Base-by-base conservation (phyloP, 2,329 filamentous ascomycete species). In the Pseudocercospora musae region DNA sequence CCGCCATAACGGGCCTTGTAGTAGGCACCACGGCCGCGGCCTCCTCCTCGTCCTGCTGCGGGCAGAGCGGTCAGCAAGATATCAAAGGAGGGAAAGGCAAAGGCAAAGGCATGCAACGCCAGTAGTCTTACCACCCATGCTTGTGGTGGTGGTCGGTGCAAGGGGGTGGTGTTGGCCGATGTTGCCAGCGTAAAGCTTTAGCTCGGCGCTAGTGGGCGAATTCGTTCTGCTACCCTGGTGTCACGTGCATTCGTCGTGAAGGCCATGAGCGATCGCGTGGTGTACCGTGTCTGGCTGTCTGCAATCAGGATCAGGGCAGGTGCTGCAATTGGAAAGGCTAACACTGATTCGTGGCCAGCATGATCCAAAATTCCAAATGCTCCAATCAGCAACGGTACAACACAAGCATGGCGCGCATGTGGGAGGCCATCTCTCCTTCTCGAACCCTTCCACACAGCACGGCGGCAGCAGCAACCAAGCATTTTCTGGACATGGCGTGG, bases 1-100 rank as follows among this genome's bases (percentile, higher is more conserved):
- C 60, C 60, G 57, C 70, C 71, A 61, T 74, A 74, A 27, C 62
- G 67, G 31, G 66, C 67, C 40, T 68, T 69, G 60, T 68, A 73
- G 58, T 71, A 73, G 18, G 73, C 71, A 52, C 71, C 70, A 48
- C 72, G 64, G 44, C 69, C 71, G 59, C 71, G 68, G 46, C 65
- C 68, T 52, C 56, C 67, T 55, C 56, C 66, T 49, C 44, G 66
- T 63, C 40, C 62, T 62, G 37, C 53, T 57, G 60, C 40, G 44
- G 18, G 6, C 48, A 25, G 3, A 21, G 8, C 31, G 55, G 52
- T 66, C 44, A 66, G 64, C 62, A 53, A 23, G 9, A 25, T 10
- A 27, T 10, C 3, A 18, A 27, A 48, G 29, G 33, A 23, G 13
- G 23, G 44, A 21, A 15, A 53, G n/a, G n/a, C n/a, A n/a, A n/a